phyloP scores from a whole-genome alignment of 2,329 filamentous ascomycete species.

The Elsinoe necatrix region DNA sequence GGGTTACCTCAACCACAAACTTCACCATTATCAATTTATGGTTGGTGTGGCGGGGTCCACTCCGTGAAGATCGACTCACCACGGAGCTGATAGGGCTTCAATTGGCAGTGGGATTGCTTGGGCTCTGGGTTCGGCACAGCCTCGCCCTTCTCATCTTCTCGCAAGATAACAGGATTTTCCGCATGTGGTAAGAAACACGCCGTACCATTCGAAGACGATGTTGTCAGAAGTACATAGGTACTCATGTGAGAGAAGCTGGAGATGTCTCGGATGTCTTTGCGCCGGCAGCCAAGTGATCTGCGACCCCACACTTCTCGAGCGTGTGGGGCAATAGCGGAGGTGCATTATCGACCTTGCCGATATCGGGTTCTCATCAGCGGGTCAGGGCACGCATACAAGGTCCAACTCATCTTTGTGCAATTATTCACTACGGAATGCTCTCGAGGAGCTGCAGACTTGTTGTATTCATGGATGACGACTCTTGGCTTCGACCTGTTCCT shows the following conservation, averaged over 20 bases:
- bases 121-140: constrained; percentile 75
- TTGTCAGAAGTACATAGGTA: constrained; percentile 8
- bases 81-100: constrained; percentile 75
- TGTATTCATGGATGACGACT: too few relatives aligned
- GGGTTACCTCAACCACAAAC: constrained; percentile 74
- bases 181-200: background rate
- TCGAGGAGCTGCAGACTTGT: too few relatives aligned
- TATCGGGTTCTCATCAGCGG: background rate
- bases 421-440: too few relatives aligned
- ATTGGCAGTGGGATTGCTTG: constrained; percentile 64
- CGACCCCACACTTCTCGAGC: background rate
- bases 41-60: constrained; percentile 88
- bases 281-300: background rate
- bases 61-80: constrained; percentile 77
- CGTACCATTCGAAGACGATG: background rate
- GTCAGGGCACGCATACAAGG: too few relatives aligned
- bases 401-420: too few relatives aligned
- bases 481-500: background rate
- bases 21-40: constrained; percentile 92
- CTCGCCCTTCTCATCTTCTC: constrained; percentile 83
- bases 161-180: constrained; percentile 58
- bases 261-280: background rate
- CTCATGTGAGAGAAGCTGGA: background rate
- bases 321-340: background rate
- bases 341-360: background rate